These are phyloP conservation scores for Fusarium sp. DNA, from an alignment of 2,329 filamentous ascomycete genomes.

Conservation along the genomic window DNA sequence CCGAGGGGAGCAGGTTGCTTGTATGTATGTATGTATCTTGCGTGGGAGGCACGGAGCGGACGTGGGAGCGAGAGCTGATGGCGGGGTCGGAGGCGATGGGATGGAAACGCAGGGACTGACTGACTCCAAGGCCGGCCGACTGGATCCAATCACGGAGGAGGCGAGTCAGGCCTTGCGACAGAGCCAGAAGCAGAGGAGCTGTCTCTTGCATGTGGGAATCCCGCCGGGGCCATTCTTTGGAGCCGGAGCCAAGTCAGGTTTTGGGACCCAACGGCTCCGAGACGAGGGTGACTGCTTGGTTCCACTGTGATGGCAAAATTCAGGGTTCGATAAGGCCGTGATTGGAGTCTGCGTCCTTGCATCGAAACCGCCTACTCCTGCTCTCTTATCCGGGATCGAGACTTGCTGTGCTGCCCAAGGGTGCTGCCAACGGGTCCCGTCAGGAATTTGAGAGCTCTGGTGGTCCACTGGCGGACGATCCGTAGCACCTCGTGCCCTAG, in stretches of 20 bases:
- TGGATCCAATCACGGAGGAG: conserved; percentile 42
- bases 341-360: conserved; percentile 35
- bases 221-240: conserved; percentile 15
- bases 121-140: conserved; percentile 35
- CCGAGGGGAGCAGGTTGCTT: conserved; percentile 28
- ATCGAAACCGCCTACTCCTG: not conserved
- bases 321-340: conserved; percentile 26
- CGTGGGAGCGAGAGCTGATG: conserved; percentile 31
- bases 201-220: conserved; percentile 44
- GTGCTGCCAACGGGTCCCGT: conserved; percentile 4
- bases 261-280: conserved; percentile 30
- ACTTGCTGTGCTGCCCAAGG: conserved; percentile 21
- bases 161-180: conserved; percentile 45
- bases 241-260: conserved; percentile 16
- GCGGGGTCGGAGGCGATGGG: conserved; percentile 37
- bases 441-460: conserved; percentile 20
- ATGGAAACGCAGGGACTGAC: conserved; percentile 39
- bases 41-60: conserved; percentile 27
- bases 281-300: conserved; percentile 39
- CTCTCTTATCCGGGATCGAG: conserved; percentile 20
- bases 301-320: conserved; percentile 39
- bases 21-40: conserved; percentile 7
- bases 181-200: conserved; percentile 15
- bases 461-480: conserved; percentile 1
- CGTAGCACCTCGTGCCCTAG: conserved; percentile 22